Evolutionary conservation across 2,329 filamentous ascomycete genomes (phyloP), one percentile per base, ranked within the genome.

Genomic region (Penicillium nordicum): DNA sequence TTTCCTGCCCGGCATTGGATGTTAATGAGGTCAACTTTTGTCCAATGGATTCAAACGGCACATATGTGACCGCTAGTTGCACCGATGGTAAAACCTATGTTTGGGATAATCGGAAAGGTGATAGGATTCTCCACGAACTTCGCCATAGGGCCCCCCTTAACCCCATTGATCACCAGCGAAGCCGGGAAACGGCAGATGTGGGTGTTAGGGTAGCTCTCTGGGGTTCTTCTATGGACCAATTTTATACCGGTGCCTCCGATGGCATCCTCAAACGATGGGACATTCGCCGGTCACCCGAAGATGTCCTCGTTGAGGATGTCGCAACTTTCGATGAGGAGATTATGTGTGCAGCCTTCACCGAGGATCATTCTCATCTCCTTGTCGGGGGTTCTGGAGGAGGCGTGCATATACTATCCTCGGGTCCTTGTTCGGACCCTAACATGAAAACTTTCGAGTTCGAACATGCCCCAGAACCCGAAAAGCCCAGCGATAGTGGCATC

Each of bases 221-320:
- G 84, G 82, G 80, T 7, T 69, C 78, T 4, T 77, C 76, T 5
- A 72, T 77, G 18, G 76, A 77, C 7, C 74, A 82, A 1, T 74
- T 87, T 9, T 85, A 82, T 66, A 84, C 81, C 25, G 84, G 84
- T 16, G 82, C 81, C 6, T 85, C 84, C 5, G 84, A 87, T 65
- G 84, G 84, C 3, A 71, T 81, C 0, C 71, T 87, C 38, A 85
- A 85, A 57, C 73, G 75, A 3, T 87, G 84, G 84, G 79, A 87
- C 65, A 79, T 84, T 2, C 78, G 80, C 43, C 75, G 76, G 10
- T 75, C 81, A 1, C 67, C 76, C 0, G 75, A 81, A 43, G 78
- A 85, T 67, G 77, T 76, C 0, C 76, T 80, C 34, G 69, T 84
- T 23, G 72, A 77, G n/a, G 78, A 86, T 57, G 68, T 82, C 1